phyloP scores from a whole-genome alignment of 2,329 filamentous ascomycete species.

The Chalaropsis thielavioides region DNA sequence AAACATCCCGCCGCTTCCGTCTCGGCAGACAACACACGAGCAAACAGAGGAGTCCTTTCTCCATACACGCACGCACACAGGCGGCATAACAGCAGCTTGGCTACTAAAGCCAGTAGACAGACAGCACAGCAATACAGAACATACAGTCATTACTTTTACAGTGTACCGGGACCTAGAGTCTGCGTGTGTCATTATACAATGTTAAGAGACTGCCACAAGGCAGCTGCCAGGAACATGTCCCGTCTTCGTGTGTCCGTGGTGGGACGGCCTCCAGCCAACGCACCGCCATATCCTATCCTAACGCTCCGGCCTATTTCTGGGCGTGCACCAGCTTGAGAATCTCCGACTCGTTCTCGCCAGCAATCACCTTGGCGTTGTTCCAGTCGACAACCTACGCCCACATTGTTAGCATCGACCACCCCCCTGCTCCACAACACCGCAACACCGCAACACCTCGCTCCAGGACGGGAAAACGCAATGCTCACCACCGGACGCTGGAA shows the following conservation, averaged over 20 bases:
- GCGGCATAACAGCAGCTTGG: neutral
- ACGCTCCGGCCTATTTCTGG: conserved; percentile 22
- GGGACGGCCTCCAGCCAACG: neutral
- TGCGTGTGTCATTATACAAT: neutral
- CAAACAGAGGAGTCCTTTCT: neutral
- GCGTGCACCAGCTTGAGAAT: conserved; percentile 68
- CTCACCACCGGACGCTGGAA: conserved; percentile 68
- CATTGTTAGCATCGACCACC: conserved; percentile 14
- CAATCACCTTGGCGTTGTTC: conserved; percentile 72
- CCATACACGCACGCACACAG: neutral
- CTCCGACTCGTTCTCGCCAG: conserved; percentile 71
- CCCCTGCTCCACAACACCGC: neutral
- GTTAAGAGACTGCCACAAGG: neutral
- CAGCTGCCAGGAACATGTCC: too few relatives aligned
- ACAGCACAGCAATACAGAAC: neutral
- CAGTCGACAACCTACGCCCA: conserved; percentile 59
- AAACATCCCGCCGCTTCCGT: neutral
- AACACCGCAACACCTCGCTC: too few relatives aligned
- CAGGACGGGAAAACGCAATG: conserved; percentile 19
- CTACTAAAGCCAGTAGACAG: neutral
- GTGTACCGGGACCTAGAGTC: neutral
- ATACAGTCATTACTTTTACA: neutral
- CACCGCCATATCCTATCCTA: neutral
- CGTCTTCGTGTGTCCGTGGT: too few relatives aligned
- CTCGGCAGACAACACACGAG: neutral